Base-by-base conservation (phyloP, 78 protist genomes). In the Emiliania huxleyi region DNA sequence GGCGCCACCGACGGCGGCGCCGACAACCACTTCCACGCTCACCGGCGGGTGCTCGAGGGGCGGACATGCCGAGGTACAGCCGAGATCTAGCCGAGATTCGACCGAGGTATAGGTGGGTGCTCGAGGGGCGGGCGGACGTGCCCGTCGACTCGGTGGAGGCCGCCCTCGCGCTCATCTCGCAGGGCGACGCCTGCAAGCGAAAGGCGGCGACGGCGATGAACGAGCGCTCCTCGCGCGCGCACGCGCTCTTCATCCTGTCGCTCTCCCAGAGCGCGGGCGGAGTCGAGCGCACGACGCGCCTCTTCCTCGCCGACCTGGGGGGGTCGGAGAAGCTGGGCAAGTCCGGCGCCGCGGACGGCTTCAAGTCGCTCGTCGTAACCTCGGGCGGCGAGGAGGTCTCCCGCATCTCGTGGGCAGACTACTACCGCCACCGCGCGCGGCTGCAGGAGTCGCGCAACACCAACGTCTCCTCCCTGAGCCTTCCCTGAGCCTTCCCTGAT, bases 191-290 rank as follows among this genome's bases (percentile, higher is more conserved):
- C 26, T 21, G 43, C 44, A 90, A 90, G 87, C 87, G 87, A 2
- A 37, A 35, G 18, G 93, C 87, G n/a, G 83, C 93, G 21, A 90
- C 93, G 37, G 93, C 93, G 35, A 90, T 94, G 95, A 94, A 94
- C 87, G 90, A 91, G 85, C 71, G 87, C n/a, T 81, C 91, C 29
- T 91, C 94, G 33, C 93, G 95, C 90, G 92, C 95, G n/a, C 95
- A 94, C 75, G 2, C 91, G n/a, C 37, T 94, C 25, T 37, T 94
- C 44, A 52, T 87, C 46, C 62, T 94, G 35, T 22, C 87, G 43
- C 84, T 93, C 8, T 43, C 71, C 37, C 94, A 93, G 81, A 15
- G 46, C 29, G 1, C 1, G 5, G 48, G 0, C 52, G 56, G 52
- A 21, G 48, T 62, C 90, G 77, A 55, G 56, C 37, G 15, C 33